Base-by-base conservation (phyloP, 1,139 yeast species). In the Blastobotrys buckinghamii region DNA sequence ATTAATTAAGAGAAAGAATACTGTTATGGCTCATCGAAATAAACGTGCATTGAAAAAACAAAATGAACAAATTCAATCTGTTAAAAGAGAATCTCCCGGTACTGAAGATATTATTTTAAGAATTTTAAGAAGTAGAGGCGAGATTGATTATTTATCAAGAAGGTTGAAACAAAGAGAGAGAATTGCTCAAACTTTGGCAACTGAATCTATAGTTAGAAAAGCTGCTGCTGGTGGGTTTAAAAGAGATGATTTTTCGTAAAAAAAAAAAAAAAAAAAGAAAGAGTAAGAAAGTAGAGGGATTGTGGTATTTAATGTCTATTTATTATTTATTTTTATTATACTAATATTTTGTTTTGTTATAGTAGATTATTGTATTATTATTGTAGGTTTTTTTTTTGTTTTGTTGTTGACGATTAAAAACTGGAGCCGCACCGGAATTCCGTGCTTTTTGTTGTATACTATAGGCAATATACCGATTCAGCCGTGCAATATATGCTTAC, bases 21-120 rank as follows among this genome's bases (percentile, higher is more conserved):
- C 95, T 0, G 82, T 84, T 29, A 68, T 76, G 70, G 92, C 90
- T 0, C 84, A 83, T 61, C 84, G 90, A 3, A 82, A 90, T 26
- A 75, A 79, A 3, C 74, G 71, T 42, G 76, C 81, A 2, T 72
- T 90, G 56, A 77, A 74, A 19, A 69, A 72, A 52, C 82, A 82
- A 12, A 72, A 70, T 37, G 65, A 72, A 47, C 81, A 79, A 36
- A 73, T 75, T 1, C 68, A 72, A 24, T 77, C 74, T 39, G 80
- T 82, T 0, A 75, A 74, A 54, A 65, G 78, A 2, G 69, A 78
- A 8, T 73, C 80, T 12, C 79, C 82, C 7, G 79, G 79, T 47
- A 77, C 82, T 6, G 89, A 85, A 57, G 86, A 86, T 59, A 76
- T 84, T 12, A 76, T 85, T 27, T 67, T 86, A 50, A 71, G 94